Conservation (phyloP, 2,329 filamentous ascomycete genomes). For the Cytospora schulzeri region DNA sequence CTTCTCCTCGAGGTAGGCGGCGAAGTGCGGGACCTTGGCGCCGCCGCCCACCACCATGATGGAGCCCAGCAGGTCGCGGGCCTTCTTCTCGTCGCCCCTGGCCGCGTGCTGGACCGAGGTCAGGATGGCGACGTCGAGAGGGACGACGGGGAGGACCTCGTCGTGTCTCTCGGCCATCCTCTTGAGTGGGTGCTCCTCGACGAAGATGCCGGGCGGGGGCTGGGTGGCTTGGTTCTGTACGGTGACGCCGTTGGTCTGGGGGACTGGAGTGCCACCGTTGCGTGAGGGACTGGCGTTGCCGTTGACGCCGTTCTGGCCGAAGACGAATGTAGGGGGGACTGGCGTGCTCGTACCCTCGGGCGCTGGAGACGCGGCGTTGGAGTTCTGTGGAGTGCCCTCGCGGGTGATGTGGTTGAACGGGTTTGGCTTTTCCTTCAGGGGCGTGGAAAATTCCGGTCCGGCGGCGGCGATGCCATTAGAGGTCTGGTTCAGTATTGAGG, state of each 20-base stretch:
- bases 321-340: conserved; percentile 57
- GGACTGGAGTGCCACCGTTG: conserved; percentile 51
- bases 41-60: conserved; percentile 92
- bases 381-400: conserved; percentile 78
- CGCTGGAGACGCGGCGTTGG: conserved; percentile 82
- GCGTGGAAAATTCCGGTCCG: conserved; percentile 55
- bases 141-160: conserved; percentile 76
- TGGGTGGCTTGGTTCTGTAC: conserved; percentile 35
- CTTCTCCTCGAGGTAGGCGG: conserved; percentile 79
- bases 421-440: conserved; percentile 64
- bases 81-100: conserved; percentile 87
- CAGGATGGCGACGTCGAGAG: conserved; percentile 87
- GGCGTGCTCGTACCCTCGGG: conserved; percentile 77
- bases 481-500: conserved; percentile 48
- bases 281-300: conserved; percentile 54
- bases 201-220: conserved; percentile 47
- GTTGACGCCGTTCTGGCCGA: conserved; percentile 51
- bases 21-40: conserved; percentile 78
- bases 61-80: conserved; percentile 83
- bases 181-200: conserved; percentile 54
- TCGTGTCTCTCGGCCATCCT: conserved; percentile 71
- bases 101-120: conserved; percentile 86
- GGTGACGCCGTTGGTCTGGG: conserved; percentile 43
- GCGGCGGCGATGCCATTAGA: conserved; percentile 49
- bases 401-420: conserved; percentile 71